Conservation (phyloP, 768 basidiomycete species). For the Lepiota venenata region DNA sequence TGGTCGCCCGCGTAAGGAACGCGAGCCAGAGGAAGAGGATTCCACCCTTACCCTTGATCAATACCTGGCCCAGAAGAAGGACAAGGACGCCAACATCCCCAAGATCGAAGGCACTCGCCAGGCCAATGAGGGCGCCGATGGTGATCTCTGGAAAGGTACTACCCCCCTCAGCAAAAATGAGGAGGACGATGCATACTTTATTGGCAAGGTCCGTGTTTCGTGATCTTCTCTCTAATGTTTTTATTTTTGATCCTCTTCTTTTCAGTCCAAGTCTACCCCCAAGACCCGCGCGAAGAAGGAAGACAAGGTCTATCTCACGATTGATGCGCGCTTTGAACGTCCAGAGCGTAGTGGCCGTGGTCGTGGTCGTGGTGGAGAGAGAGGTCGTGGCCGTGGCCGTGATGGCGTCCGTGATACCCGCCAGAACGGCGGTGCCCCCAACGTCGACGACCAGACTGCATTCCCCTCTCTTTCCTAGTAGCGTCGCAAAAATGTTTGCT, state of each 20-base stretch:
- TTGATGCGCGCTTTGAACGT: conserved; percentile 86
- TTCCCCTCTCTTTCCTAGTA: conserved; percentile 81
- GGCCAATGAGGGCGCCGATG: conserved; percentile 79
- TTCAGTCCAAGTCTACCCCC: conserved; percentile 59
- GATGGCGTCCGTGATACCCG: conserved; percentile 46
- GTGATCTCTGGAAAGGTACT: conserved; percentile 67
- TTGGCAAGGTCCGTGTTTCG: conserved; percentile 71
- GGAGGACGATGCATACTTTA: conserved; percentile 78
- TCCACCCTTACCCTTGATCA: conserved; percentile 93
- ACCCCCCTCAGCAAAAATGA: conserved; percentile 63
- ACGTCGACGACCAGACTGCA: conserved; percentile 80
- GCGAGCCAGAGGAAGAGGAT: conserved; percentile 83
- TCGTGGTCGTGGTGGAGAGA: conserved; percentile 41
- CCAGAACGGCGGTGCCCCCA: conserved; percentile 31
- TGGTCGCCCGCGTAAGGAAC: conserved; percentile 41
- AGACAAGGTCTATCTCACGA: conserved; percentile 89
- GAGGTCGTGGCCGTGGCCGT: conserved; percentile 41
- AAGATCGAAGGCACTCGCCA: conserved; percentile 76
- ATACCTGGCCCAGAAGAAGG: conserved; percentile 82
- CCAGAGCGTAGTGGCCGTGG: conserved; percentile 68
- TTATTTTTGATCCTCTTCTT: conserved; percentile 12
- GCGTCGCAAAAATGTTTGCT: conserved; percentile 2
- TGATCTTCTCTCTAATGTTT: not conserved
- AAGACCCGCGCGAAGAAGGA: conserved; percentile 78
- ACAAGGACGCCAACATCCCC: conserved; percentile 57